Base-by-base conservation (phyloP, 768 basidiomycete genomes). In the Kwoniella sp. region DNA sequence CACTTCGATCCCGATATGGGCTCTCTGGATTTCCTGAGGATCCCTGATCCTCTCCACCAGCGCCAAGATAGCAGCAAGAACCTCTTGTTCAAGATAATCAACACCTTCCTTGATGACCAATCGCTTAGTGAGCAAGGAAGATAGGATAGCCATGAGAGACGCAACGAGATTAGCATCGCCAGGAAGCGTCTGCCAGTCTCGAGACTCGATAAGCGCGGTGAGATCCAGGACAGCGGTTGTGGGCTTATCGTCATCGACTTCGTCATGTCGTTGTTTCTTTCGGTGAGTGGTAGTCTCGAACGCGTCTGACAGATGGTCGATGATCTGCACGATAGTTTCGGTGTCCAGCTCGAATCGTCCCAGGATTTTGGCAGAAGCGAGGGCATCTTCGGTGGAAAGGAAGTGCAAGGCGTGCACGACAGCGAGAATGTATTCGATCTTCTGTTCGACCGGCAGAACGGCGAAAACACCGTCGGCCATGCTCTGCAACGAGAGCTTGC, bases 11-110 rank as follows among this genome's bases (percentile, higher is more conserved):
- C 91, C 86, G 55, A 95, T 68, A 55, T 78, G 69, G 26, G 75
- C 75, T 53, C 63, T 71, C 10, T 62, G 48, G 17, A 73, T 60
- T 26, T 68, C 70, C 9, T 63, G 83, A 0, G 86, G 82, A 60
- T 84, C 70, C 58, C 75, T 44, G 55, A 73, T 71, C 67, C 74
- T 69, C 58, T 72, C 67, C 1, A 79, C 64, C 17, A 78, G 48
- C 22, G 69, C 68, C 30, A 74, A 69, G 24, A 94, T 83, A 1
- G 89, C 89, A 10, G 88, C 87, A 85, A 95, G 89, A 22, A 95
- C 76, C 60, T 92, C 83, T 77, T 95, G 93, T 76, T 91, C 87
- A 12, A 89, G 81, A 69, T 91, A 95, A 67, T 84, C 87, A 19
- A 87, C 83, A 22, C 77, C 78, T 55, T 77, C 72, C 55, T 90